A percentile compares a stretch with the other conserved stretches of the same genome.
These are phyloP conservation scores for Ogataea paraovalis DNA, from an alignment of 805 yeast genomes.

Conservation along the genomic window DNA sequence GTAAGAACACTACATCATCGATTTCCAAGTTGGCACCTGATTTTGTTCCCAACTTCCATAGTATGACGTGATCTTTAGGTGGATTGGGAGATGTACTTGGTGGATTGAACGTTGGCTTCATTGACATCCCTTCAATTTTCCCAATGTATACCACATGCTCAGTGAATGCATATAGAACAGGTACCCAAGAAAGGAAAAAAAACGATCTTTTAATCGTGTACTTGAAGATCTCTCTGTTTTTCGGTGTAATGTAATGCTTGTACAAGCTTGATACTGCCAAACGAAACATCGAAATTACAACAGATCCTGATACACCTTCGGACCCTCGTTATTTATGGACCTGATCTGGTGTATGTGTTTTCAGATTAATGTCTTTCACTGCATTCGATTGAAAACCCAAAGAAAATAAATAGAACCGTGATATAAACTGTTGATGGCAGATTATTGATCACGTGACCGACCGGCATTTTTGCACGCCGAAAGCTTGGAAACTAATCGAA, in stretches of 20 bases:
- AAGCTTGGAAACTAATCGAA: no score
- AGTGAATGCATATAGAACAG: constrained; percentile 64
- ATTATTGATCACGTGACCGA: no score
- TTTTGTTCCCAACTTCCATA: constrained; percentile 61
- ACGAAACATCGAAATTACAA: background rate
- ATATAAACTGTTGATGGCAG: no score
- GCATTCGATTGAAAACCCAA: no score
- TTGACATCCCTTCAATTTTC: constrained; percentile 73
- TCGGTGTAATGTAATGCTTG: constrained; percentile 4
- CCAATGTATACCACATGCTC: constrained; percentile 74
- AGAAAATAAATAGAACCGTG: no score
- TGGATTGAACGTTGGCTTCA: constrained; percentile 88
- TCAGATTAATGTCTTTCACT: no score
- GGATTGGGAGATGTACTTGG: constrained; percentile 32
- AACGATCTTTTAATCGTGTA: constrained; percentile 31
- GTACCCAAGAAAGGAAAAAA: constrained; percentile 64
- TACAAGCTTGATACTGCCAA: background rate
- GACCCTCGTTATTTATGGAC: no score
- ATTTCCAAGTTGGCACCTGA: constrained; percentile 42
- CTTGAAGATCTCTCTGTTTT: constrained; percentile 16
- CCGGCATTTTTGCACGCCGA: no score
- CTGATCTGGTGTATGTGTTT: no score
- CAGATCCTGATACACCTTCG: background rate
- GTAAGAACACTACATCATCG: constrained; percentile 72
- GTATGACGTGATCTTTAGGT: constrained; percentile 58